Evolutionary conservation across 1,284 basidiomycete genomes (phyloP), one percentile per base, ranked within the genome.

Genomic region (Leccinum laetum): DNA sequence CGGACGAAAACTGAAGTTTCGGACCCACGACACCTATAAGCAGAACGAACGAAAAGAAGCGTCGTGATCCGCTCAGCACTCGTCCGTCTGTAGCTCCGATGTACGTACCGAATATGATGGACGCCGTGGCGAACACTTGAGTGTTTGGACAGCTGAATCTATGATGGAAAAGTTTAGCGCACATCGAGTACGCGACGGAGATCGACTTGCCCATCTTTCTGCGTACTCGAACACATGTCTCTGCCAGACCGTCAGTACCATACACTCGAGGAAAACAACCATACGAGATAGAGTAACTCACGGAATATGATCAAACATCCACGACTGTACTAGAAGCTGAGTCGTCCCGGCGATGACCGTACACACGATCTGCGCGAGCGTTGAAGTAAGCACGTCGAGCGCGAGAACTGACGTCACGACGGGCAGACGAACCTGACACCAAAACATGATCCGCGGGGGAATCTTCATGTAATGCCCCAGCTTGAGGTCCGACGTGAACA

Each of bases 401-500:
- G 14, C 13, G 21, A 13, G 24, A 29, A 14, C 16, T 29, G 53
- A 26, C 16, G 14, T 16, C 26, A 5, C 26, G 26, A 56, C 26
- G 26, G 11, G 26, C 4, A 2, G 21, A 4, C 71, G 9, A n/a
- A 75, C 69, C 69, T 86, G 83, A 60, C 70, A 76, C 64, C 71
- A 73, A 70, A 84, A 84, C 74, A 82, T 80, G 4, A 75, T 68
- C 24, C 82, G 80, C 5, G 84, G 84, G 0, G 82, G 79, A 16
- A 85, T 72, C 72, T 86, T 86, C 79, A 84, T 84, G 68, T 85
- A 84, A 68, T 84, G 81, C 4, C 79, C 83, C 11, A 83, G 76
- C 70, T 84, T 84, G 57, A 80, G 74, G 62, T 86, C 83, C 1
- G 75, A 69, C 2, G 81, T 72, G 68, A 83, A 85, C 5, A 69